A percentile compares a stretch with the other conserved stretches of the same genome.
Evolutionary conservation across 495 filamentous ascomycete genomes (phyloP).

Genomic region (Penicillium chermesinum): DNA sequence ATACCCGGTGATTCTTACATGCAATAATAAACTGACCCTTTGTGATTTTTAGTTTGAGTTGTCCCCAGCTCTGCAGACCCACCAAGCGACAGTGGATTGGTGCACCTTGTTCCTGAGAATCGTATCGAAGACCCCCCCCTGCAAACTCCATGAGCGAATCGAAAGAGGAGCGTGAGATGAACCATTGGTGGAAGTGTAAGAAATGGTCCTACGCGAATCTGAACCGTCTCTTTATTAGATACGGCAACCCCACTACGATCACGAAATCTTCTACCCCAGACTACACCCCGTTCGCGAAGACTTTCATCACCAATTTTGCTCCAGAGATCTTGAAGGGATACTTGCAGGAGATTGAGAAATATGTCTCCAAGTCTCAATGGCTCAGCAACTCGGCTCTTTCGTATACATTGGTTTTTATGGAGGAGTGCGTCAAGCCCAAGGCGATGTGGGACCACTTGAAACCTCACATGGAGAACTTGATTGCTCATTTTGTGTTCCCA

Average conservation of each 20-base stretch:
- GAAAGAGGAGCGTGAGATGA: conserved; percentile 77
- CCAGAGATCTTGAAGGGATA: conserved; percentile 94
- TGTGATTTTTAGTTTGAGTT: conserved; percentile 70
- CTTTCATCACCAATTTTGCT: conserved; percentile 85
- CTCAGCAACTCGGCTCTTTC: conserved; percentile 89
- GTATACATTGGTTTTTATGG: conserved; percentile 86
- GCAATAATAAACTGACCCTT: conserved; percentile 15
- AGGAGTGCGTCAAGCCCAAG: conserved; percentile 97
- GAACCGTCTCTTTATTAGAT: conserved; percentile 93
- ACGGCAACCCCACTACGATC: conserved; percentile 75
- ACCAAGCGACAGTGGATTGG: conserved; percentile 85
- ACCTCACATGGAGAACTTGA: conserved; percentile 84
- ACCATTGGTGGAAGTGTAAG: conserved; percentile 99
- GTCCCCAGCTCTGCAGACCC: conserved; percentile 65
- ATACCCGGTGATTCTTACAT: background rate
- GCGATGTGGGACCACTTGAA: conserved; percentile 92
- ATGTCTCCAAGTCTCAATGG: conserved; percentile 92
- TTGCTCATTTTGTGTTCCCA: conserved; percentile 91
- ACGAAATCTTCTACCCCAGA: conserved; percentile 64
- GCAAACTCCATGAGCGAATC: conserved; percentile 74
- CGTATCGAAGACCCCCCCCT: conserved; percentile 79
- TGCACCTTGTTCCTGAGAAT: conserved; percentile 88
- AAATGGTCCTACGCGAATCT: conserved; percentile 98
- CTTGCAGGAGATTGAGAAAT: conserved; percentile 88
- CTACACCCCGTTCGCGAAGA: conserved; percentile 74